Evolutionary conservation across 208 protist species (phyloP).

Genomic region (Trypanosoma caninum): DNA sequence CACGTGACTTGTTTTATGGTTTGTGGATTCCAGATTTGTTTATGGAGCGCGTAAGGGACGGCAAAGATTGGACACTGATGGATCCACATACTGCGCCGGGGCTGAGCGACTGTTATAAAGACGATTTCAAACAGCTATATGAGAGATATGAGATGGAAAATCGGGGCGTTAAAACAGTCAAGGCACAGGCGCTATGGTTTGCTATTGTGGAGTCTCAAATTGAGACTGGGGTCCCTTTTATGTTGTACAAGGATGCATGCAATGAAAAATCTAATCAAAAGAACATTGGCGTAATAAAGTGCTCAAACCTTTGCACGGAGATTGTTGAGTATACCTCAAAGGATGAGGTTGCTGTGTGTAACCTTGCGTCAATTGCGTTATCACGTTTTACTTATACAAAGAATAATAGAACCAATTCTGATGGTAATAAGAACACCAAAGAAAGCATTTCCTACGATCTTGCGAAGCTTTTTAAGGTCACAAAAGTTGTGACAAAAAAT

Average conservation of each 20-base stretch:
- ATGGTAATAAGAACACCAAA: too few species aligned
- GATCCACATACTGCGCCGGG: slow-evolving; percentile 96
- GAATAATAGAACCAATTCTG: too few species aligned
- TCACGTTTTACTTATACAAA: slow-evolving; percentile 96
- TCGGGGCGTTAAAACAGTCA: slow-evolving; percentile 78
- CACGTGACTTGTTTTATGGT: slow-evolving; percentile 98
- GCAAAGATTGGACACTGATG: slow-evolving; percentile 97
- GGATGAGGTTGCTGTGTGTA: slow-evolving; percentile 99
- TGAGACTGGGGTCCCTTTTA: slow-evolving; percentile 99
- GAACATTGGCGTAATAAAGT: slow-evolving; percentile 99
- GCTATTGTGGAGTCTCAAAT: slow-evolving; percentile 98
- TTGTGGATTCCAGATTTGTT: slow-evolving; percentile 99
- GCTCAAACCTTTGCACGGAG: slow-evolving; percentile 99
- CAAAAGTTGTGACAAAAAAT: slow-evolving; percentile 93
- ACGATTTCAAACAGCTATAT: slow-evolving; percentile 96
- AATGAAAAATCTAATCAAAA: slow-evolving; percentile 99
- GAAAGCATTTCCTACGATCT: slow-evolving; percentile 84
- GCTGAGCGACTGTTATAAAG: slow-evolving; percentile 94
- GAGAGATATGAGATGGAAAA: slow-evolving; percentile 92
- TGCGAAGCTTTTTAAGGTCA: slow-evolving; percentile 87
- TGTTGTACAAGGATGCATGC: slow-evolving; percentile 99
- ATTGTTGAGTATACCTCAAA: slow-evolving; percentile 98
- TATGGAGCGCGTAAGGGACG: slow-evolving; percentile 97
- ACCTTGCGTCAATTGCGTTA: slow-evolving; percentile 98
- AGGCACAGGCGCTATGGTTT: slow-evolving; percentile 98